Conservation (phyloP, 2,329 filamentous ascomycete species). For the Neopestalotiopsis sp. region DNA sequence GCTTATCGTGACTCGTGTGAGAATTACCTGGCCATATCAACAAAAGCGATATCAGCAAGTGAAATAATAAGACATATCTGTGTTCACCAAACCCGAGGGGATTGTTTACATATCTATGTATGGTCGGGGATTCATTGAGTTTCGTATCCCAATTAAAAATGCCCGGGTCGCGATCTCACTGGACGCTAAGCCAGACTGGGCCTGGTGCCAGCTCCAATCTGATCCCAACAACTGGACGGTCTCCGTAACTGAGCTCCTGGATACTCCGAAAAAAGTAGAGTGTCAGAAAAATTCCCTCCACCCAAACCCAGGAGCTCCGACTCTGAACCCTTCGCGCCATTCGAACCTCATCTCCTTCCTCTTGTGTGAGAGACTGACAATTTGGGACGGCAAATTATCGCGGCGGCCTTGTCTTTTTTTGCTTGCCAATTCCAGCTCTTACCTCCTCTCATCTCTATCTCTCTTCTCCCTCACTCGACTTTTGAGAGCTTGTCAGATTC, state of each 20-base stretch:
- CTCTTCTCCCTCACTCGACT: conserved; percentile 13
- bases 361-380: not conserved
- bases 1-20: no score
- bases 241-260: conserved; percentile 2
- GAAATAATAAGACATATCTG: no score
- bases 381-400: not conserved
- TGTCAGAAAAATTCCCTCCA: conserved; percentile 19
- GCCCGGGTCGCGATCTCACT: not conserved
- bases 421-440: not conserved
- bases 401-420: not conserved
- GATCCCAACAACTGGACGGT: not conserved
- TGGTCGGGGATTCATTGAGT: not conserved
- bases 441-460: not conserved
- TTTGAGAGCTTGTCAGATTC: conserved; percentile 4
- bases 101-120: not conserved
- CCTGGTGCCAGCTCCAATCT: not conserved
- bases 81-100: not conserved
- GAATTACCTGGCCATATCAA: no score
- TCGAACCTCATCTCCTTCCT: conserved; percentile 8
- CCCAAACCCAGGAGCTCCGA: conserved; percentile 10
- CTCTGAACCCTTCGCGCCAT: conserved; percentile 9
- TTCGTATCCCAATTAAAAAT: not conserved
- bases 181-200: not conserved
- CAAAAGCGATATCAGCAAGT: not conserved
- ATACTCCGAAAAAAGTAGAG: conserved; percentile 18